A percentile compares a stretch with the other conserved stretches of the same genome.
These are phyloP conservation scores for Verticillium dahliae DNA, from an alignment of 2,329 filamentous ascomycete species.

Conservation along the genomic window DNA sequence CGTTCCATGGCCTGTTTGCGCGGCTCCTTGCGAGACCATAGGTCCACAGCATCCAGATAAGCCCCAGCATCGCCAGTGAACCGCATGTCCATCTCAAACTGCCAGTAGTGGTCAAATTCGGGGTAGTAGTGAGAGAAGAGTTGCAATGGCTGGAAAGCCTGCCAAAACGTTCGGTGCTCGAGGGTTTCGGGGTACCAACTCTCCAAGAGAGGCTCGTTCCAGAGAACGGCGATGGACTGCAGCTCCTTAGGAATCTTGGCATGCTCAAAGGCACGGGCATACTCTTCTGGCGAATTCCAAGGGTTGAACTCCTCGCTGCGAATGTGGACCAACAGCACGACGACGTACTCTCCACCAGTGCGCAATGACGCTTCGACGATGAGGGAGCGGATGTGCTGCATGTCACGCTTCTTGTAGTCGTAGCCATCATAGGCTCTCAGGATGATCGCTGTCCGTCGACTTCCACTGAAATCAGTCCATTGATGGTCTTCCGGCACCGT, in stretches of 20 bases:
- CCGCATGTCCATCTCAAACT: conserved; percentile 65
- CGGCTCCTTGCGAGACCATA: conserved; percentile 62
- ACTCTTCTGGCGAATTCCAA: conserved; percentile 71
- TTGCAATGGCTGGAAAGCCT: conserved; percentile 56
- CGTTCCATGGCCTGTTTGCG: conserved; percentile 71
- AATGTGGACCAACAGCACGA: conserved; percentile 82
- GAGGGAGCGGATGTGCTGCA: conserved; percentile 76
- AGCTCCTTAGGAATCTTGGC: conserved; percentile 66
- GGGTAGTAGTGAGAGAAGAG: conserved; percentile 57
- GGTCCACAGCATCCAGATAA: conserved; percentile 59
- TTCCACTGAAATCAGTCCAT: conserved; percentile 20
- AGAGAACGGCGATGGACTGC: conserved; percentile 71
- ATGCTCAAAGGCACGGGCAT: conserved; percentile 60
- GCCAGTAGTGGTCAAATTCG: conserved; percentile 62
- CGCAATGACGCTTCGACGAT: conserved; percentile 71
- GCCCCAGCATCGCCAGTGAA: conserved; percentile 64
- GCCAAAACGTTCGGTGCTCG: conserved; percentile 63
- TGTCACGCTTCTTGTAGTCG: conserved; percentile 67
- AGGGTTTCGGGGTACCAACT: conserved; percentile 63
- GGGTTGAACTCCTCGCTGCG: conserved; percentile 69
- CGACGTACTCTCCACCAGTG: conserved; percentile 73
- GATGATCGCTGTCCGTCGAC: conserved; percentile 62
- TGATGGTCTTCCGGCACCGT: conserved; percentile 14
- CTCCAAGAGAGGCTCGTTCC: conserved; percentile 80
- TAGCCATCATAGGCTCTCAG: conserved; percentile 78